A percentile compares a stretch with the other conserved stretches of the same genome.
These are phyloP conservation scores for Dysphania ambrosioides DNA, from an alignment of 148 eudicot genomes.

Conservation along the genomic window DNA sequence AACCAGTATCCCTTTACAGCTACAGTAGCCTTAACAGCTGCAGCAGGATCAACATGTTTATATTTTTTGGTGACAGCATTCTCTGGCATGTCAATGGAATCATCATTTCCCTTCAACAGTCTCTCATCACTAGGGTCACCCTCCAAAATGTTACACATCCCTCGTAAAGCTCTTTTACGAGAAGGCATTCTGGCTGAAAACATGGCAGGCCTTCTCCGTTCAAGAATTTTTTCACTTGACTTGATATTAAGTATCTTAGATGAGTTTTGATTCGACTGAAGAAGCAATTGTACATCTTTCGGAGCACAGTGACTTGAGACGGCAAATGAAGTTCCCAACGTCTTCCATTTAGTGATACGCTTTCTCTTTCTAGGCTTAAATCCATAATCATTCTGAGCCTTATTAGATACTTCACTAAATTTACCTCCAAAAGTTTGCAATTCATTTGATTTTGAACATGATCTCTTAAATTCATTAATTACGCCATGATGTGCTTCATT, in stretches of 20 bases:
- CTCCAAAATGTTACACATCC: slow-evolving; percentile 23
- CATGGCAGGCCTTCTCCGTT: slow-evolving; percentile 30
- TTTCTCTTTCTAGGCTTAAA: slow-evolving; percentile 31
- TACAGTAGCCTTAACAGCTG: slow-evolving; percentile 9
- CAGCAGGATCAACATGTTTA: slow-evolving; percentile 24
- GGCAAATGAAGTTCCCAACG: slow-evolving; percentile 26
- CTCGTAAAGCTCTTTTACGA: slow-evolving; percentile 30
- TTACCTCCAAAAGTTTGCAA: slow-evolving; percentile 26
- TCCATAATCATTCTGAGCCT: slow-evolving; percentile 17
- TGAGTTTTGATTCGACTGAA: slow-evolving; percentile 27
- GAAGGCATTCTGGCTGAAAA: slow-evolving; percentile 32
- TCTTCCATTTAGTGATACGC: slow-evolving; percentile 32
- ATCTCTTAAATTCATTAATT: slow-evolving; percentile 34
- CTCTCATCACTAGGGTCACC: slow-evolving; percentile 17
- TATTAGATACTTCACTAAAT: slow-evolving; percentile 16
- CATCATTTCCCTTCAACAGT: slow-evolving; percentile 24
- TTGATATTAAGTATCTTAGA: slow-evolving; percentile 25
- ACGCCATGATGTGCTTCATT: slow-evolving; percentile 26
- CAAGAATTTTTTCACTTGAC: slow-evolving; percentile 22
- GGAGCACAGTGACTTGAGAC: slow-evolving; percentile 23
- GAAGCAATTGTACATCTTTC: slow-evolving; percentile 23
- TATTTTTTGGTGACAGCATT: slow-evolving; percentile 32
- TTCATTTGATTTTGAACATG: slow-evolving; percentile 29
- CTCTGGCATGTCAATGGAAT: slow-evolving; percentile 32
- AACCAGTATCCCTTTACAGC: slow-evolving; percentile 11